A percentile compares a stretch with the other conserved stretches of the same genome.
Conservation (phyloP, 1,139 yeast species). For the Hansenula lynferdii region DNA sequence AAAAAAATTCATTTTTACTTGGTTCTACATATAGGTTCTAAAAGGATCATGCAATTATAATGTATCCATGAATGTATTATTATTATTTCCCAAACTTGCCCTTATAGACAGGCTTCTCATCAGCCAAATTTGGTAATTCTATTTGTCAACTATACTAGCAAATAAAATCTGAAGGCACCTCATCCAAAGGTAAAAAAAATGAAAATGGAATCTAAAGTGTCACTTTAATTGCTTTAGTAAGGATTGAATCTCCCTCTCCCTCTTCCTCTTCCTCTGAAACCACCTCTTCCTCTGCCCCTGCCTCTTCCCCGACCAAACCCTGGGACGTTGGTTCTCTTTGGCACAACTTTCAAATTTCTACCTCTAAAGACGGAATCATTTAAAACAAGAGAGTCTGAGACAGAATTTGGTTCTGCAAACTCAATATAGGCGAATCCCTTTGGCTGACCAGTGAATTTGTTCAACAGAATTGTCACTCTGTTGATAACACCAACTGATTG, state of each 20-base stretch:
- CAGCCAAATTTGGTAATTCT: no score
- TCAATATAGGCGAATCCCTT: conserved; percentile 87
- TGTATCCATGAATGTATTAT: no score
- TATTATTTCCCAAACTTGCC: no score
- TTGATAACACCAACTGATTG: conserved; percentile 71
- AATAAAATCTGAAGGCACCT: no score
- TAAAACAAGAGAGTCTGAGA: conserved; percentile 59
- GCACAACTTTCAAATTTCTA: conserved; percentile 63
- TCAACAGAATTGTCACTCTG: conserved; percentile 74
- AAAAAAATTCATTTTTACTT: no score
- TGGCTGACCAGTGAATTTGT: conserved; percentile 72
- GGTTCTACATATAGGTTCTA: no score
- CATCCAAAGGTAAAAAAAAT: no score
- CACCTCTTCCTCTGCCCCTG: conserved; percentile 41
- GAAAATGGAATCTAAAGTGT: no score
- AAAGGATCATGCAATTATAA: no score
- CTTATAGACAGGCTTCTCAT: no score
- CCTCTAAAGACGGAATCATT: conserved; percentile 66
- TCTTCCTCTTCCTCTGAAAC: conserved; percentile 22
- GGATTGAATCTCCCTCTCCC: conserved; percentile 34
- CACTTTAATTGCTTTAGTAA: no score
- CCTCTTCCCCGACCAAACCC: conserved; percentile 49
- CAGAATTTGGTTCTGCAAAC: conserved; percentile 59
- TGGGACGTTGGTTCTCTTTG: conserved; percentile 79
- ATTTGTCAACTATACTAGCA: no score